phyloP scores from a whole-genome alignment of 495 filamentous ascomycete genomes.

The Penicillium dipodomyicola region DNA sequence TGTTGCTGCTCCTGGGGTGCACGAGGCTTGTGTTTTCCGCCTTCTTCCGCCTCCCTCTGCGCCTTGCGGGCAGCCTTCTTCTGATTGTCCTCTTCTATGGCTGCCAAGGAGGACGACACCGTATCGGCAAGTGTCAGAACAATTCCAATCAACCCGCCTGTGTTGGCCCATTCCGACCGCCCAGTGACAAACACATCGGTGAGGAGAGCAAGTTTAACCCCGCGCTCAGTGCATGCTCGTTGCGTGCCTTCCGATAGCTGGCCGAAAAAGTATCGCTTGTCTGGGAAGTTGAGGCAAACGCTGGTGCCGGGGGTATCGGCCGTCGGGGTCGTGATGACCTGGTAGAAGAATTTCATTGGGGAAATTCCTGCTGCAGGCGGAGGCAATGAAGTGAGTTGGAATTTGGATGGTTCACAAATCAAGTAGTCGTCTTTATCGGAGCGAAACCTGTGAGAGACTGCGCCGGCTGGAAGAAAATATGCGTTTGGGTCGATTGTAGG shows the following conservation, averaged over 20 bases:
- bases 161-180: conserved; percentile 65
- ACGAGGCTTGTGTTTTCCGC: background rate
- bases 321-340: conserved; percentile 80
- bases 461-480: conserved; percentile 15
- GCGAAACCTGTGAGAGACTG: background rate
- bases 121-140: conserved; percentile 77
- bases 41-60: conserved; percentile 14
- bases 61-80: conserved; percentile 24
- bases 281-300: conserved; percentile 71
- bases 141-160: conserved; percentile 80
- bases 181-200: conserved; percentile 80
- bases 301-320: conserved; percentile 83
- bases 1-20: background rate
- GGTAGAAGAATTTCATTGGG: conserved; percentile 67
- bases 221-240: conserved; percentile 67
- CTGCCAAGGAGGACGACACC: conserved; percentile 30
- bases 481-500: conserved; percentile 6
- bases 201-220: conserved; percentile 56
- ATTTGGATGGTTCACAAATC: conserved; percentile 24
- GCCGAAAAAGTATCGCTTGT: conserved; percentile 84
- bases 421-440: conserved; percentile 21
- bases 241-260: conserved; percentile 81
- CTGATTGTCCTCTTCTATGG: conserved; percentile 33
- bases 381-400: conserved; percentile 10
- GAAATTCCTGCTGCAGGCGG: background rate